Conservation (phyloP, 192 early-diverging fungal genomes). For the Podila verticillata region DNA sequence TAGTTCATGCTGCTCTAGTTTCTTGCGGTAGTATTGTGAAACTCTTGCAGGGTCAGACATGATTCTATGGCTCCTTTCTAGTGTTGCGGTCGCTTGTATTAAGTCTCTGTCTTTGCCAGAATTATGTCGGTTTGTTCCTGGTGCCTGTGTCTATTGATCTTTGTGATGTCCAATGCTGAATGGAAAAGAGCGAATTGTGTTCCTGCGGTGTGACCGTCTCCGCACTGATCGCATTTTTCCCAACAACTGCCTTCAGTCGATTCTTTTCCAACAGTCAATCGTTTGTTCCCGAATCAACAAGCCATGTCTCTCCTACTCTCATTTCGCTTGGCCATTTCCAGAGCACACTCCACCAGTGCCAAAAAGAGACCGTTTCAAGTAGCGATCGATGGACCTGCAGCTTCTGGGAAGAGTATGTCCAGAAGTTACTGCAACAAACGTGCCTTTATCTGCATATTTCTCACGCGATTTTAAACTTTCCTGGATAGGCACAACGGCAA, state of each 20-base stretch:
- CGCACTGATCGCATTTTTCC: background rate
- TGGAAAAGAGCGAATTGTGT: too few relatives aligned
- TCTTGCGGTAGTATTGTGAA: conserved; percentile 45
- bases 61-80: background rate
- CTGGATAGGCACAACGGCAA: conserved; percentile 70
- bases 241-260: background rate
- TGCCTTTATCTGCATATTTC: background rate
- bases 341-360: background rate
- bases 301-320: background rate
- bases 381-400: conserved; percentile 86
- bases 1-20: conserved; percentile 44
- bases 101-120: too few relatives aligned
- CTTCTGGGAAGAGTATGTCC: conserved; percentile 80
- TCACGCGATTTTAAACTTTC: background rate
- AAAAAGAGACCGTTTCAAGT: conserved; percentile 60
- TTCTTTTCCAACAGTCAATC: background rate
- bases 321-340: background rate
- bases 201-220: too few relatives aligned
- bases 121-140: too few relatives aligned
- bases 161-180: too few relatives aligned
- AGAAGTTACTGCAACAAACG: background rate
- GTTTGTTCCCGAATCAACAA: background rate
- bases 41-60: conserved; percentile 18
- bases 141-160: too few relatives aligned
- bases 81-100: background rate